Evolutionary conservation across 208 protist genomes (phyloP).

Genomic region (Crithidia acanthocephali): DNA sequence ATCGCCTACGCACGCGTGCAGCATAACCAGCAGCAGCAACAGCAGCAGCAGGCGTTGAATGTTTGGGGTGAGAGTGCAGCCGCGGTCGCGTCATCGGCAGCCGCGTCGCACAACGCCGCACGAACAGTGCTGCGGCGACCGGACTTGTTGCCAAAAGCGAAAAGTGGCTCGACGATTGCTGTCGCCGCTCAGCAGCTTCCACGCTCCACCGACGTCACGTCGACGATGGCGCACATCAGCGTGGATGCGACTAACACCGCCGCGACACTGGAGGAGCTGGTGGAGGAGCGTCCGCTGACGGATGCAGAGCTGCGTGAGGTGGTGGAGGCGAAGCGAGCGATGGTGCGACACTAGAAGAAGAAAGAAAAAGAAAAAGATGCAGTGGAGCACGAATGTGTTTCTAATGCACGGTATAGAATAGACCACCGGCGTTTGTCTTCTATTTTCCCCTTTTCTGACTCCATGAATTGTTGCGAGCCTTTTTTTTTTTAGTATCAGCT

Average conservation of each 20-base stretch:
- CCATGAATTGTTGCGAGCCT: too few relatives aligned
- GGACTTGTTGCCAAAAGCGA: constrained; percentile 35
- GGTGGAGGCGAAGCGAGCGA: constrained; percentile 22
- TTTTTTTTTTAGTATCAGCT: too few relatives aligned
- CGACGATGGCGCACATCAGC: not conserved
- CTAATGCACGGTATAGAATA: too few relatives aligned
- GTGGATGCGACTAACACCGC: constrained; percentile 2
- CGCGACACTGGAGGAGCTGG: constrained; percentile 19
- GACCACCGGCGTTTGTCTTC: not conserved
- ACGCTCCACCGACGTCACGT: constrained; percentile 36
- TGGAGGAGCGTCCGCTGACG: constrained; percentile 31
- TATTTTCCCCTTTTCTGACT: too few relatives aligned
- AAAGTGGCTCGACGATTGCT: not conserved
- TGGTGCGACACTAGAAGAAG: not conserved
- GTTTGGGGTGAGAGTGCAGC: constrained; percentile 3
- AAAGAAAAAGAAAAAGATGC: too few relatives aligned
- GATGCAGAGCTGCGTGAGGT: constrained; percentile 28
- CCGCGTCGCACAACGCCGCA: constrained; percentile 23
- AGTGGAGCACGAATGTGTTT: too few relatives aligned
- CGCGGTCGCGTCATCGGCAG: not conserved
- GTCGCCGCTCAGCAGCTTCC: constrained; percentile 34
- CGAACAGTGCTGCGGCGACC: constrained; percentile 46
- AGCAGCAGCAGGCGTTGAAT: constrained; percentile 9
- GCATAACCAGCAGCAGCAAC: constrained; percentile 24
- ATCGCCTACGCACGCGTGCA: constrained; percentile 38